Evolutionary conservation across 2,329 filamentous ascomycete genomes (phyloP), one percentile per base, ranked within the genome.

Genomic region (Meredithiella fracta): DNA sequence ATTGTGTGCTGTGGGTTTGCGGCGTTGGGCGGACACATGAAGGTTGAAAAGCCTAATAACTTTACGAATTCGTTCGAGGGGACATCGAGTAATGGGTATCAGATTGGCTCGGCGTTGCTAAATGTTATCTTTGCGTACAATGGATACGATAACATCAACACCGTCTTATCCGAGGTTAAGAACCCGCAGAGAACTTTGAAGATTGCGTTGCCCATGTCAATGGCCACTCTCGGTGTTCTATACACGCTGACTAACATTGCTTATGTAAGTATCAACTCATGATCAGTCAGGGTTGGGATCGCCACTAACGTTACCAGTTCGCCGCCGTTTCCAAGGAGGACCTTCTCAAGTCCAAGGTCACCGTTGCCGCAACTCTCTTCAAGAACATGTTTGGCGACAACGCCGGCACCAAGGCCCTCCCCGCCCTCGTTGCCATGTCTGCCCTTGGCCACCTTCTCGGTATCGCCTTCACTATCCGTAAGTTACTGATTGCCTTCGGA

Each of bases 191-290:
- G 72, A 61, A 80, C 78, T 0, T 69, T 80, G 3, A 63, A 70
- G 0, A 68, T 80, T 55, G 78, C 78, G 1, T 77, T 76, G 0
- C 78, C 78, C 0, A 63, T 81, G 0, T 79, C 78, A 1, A 73
- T 72, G 5, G 77, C 78, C 2, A 79, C 77, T 0, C n/a, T 55
- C 3, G 42, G 40, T 6, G 69, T 80, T 1, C 70, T 83, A 0
- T 83, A 83, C 62, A 69, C 82, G 6, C 70, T 83, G 11, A 79
- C 78, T 52, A 83, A 83, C 61, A 73, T 83, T 1, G 78, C 80
- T 1, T 83, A 83, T 66, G 49, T 51, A 37, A 38, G 49, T 22
- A 38, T 8, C 23, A 20, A 22, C 17, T 34, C 25, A 34, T 1
- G n/a, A 20, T 22, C 15, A 17, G 1, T n/a, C 7, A 51, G 3